phyloP scores from a whole-genome alignment of 2,329 filamentous ascomycete species.

The Calcarisporium arbuscula region DNA sequence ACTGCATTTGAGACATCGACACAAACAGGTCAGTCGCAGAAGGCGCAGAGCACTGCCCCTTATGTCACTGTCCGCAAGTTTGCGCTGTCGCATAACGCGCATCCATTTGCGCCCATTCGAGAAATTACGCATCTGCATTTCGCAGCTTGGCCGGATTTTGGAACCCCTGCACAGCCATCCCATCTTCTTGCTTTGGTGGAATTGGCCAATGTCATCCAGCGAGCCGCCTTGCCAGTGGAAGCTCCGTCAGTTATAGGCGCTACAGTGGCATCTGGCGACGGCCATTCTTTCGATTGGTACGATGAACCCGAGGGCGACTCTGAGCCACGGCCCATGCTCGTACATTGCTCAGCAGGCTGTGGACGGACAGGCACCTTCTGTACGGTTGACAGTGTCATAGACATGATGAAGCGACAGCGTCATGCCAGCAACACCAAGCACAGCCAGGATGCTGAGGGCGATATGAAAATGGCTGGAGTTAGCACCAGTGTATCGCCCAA shows the following conservation, averaged over 20 bases:
- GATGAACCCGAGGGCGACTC: slow-evolving; percentile 54
- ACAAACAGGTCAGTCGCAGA: slow-evolving; percentile 18
- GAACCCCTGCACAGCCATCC: slow-evolving; percentile 79
- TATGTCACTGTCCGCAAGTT: slow-evolving; percentile 84
- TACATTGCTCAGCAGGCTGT: slow-evolving; percentile 94
- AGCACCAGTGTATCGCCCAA: slow-evolving; percentile 23
- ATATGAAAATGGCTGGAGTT: slow-evolving; percentile 36
- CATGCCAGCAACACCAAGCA: slow-evolving; percentile 24
- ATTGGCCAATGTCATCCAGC: slow-evolving; percentile 71
- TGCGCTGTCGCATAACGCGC: slow-evolving; percentile 65
- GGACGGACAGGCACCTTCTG: slow-evolving; percentile 95
- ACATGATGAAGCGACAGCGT: slow-evolving; percentile 89
- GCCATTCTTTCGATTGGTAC: slow-evolving; percentile 36
- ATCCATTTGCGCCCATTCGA: slow-evolving; percentile 79
- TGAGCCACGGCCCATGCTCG: slow-evolving; percentile 65
- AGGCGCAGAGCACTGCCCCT: slow-evolving; percentile 48
- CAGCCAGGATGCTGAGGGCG: slow-evolving; percentile 31
- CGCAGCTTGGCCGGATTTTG: slow-evolving; percentile 95
- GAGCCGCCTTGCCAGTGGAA: slow-evolving; percentile 43
- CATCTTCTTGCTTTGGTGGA: slow-evolving; percentile 88
- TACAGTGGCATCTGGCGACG: slow-evolving; percentile 20
- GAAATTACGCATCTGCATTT: slow-evolving; percentile 96
- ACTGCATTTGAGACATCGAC: slow-evolving; percentile 33
- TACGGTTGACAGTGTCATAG: slow-evolving; percentile 90
- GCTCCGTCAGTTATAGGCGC: slow-evolving; percentile 28